Percentiles rank a stretch among this genome's conserved stretches.
Evolutionary conservation across 2,329 filamentous ascomycete genomes (phyloP).

Genomic region (Fusarium sp.): DNA sequence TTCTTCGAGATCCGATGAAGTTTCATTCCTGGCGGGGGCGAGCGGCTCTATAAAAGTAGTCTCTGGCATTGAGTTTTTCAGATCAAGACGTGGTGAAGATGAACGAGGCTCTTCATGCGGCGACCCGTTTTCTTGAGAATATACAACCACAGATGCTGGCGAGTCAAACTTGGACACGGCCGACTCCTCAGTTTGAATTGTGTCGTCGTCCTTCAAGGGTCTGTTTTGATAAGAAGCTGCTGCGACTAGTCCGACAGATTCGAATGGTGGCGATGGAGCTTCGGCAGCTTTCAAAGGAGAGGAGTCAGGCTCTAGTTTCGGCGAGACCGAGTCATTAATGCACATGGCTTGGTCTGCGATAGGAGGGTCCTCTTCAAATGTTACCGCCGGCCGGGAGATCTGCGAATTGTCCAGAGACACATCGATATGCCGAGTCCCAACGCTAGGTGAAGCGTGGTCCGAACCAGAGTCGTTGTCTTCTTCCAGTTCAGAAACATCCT

Average conservation of each 20-base stretch:
- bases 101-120: not conserved
- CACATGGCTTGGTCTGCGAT: not conserved
- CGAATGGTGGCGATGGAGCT: not conserved
- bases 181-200: not conserved
- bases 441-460: conserved; percentile 11
- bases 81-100: not conserved
- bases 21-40: not conserved
- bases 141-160: conserved; percentile 2
- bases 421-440: not conserved
- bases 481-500: conserved; percentile 7
- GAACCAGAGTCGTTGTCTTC: not conserved
- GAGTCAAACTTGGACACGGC: conserved; percentile 8
- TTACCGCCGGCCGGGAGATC: not conserved
- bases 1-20: not conserved
- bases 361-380: not conserved
- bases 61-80: not conserved
- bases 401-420: not conserved
- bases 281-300: conserved; percentile 1
- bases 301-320: conserved; percentile 1
- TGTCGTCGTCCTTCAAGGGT: not conserved
- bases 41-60: not conserved
- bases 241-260: conserved; percentile 1
- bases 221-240: not conserved
- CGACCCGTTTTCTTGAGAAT: not conserved
- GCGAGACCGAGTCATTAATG: not conserved